Base-by-base conservation (phyloP, 257 asterid species). In the Misopates orontium region DNA sequence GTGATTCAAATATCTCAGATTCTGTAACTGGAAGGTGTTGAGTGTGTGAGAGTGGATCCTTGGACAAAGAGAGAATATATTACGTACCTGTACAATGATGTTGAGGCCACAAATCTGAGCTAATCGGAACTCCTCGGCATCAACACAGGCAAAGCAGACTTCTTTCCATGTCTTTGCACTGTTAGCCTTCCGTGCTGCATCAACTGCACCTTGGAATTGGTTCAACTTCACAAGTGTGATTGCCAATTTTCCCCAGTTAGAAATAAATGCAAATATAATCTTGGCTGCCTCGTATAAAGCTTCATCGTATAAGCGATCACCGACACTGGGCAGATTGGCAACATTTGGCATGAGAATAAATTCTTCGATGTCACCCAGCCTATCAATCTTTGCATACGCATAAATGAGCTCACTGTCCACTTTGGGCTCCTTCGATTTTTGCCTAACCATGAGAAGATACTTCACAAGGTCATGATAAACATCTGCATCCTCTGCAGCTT, bases 41-140 rank as follows among this genome's bases (percentile, higher is more conserved):
- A 57, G 18, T 32, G 7, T 22, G 55, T 55, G 25, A 61, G 12
- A 61, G 13, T 15, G 17, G 18, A 13, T 15, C 31, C 47, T 20
- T 18, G 19, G 10, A 21, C 58, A 44, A 55, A 50, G n/a, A 13
- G 4, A 31, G 44, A 13, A 25, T 15, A 47, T 24, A 40, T 36
- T 55, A 15, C 23, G 52, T 85, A 94, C 99, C 99, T 94, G 99
- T 22, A 94, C 90, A 70, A 94, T 94, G 72, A 94, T 91, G 82
- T 91, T 94, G 68, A 94, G 98, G 76, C 99, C 99, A 72, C 99
- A 94, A 64, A 94, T 94, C 72, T 94, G 99, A 65, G 98, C 99
- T 89, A 94, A 80, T 20, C 99, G 99, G 83, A 94, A 94, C 85
- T 94, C 99, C 86, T 94, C 99, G 7, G 99, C 99, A 80, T 91